Percentiles rank a stretch among this genome's conserved stretches.
These are phyloP conservation scores for Lipomyces oligophaga DNA, from an alignment of 805 yeast species.

Conservation along the genomic window DNA sequence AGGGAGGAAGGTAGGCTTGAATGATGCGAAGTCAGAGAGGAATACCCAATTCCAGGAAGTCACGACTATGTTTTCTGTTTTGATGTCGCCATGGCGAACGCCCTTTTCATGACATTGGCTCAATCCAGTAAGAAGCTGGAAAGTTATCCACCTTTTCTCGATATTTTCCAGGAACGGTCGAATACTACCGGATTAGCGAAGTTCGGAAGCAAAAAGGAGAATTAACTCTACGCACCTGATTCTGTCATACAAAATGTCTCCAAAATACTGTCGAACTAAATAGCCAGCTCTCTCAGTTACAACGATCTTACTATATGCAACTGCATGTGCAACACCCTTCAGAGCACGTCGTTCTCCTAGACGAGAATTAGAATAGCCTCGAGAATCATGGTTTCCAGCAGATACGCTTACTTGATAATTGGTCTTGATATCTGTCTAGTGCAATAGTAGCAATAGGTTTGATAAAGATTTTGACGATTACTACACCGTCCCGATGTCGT, in stretches of 20 bases:
- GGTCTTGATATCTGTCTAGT: conserved; percentile 15
- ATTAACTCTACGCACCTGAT: conserved; percentile 42
- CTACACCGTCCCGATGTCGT: conserved; percentile 63
- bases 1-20: conserved; percentile 81
- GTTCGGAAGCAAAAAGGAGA: background rate
- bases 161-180: conserved; percentile 79
- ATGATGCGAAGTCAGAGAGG: conserved; percentile 75
- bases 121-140: conserved; percentile 67
- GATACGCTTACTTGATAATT: conserved; percentile 22
- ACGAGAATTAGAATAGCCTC: conserved; percentile 29
- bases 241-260: conserved; percentile 81
- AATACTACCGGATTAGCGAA: conserved; percentile 42
- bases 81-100: conserved; percentile 84
- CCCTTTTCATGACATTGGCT: conserved; percentile 57
- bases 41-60: conserved; percentile 87
- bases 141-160: conserved; percentile 81
- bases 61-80: conserved; percentile 81
- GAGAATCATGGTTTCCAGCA: background rate
- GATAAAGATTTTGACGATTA: conserved; percentile 76
- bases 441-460: conserved; percentile 50
- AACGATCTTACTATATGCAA: conserved; percentile 68
- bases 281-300: conserved; percentile 94
- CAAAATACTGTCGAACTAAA: conserved; percentile 73
- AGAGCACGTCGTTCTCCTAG: conserved; percentile 43
- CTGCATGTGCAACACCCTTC: conserved; percentile 53